These are phyloP conservation scores for Trichoderma virens DNA, from an alignment of 495 filamentous ascomycete species.

Conservation along the genomic window DNA sequence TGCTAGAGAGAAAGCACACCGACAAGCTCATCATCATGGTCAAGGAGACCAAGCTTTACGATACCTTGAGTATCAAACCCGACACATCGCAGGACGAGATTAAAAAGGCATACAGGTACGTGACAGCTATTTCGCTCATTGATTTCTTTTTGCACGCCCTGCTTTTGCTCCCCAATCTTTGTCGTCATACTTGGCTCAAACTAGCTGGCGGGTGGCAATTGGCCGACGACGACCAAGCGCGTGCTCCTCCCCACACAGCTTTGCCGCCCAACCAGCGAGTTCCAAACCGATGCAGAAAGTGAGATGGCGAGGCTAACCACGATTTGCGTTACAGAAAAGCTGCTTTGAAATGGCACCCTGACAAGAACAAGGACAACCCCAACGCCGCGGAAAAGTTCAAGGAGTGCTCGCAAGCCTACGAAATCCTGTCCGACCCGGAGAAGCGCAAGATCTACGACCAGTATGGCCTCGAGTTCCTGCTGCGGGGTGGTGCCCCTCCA, in stretches of 20 bases:
- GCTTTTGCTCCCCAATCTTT: slow-evolving; percentile 11
- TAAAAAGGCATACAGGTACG: slow-evolving; percentile 91
- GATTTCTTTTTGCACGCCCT: background rate
- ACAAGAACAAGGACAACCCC: slow-evolving; percentile 94
- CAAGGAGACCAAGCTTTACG: slow-evolving; percentile 80
- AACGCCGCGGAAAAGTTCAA: slow-evolving; percentile 83
- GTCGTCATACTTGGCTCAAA: background rate
- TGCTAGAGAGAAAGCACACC: background rate
- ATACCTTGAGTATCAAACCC: slow-evolving; percentile 65
- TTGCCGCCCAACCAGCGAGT: background rate
- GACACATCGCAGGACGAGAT: slow-evolving; percentile 85
- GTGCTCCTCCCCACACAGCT: background rate
- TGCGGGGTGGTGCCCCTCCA: slow-evolving; percentile 75
- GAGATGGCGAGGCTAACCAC: slow-evolving; percentile 14
- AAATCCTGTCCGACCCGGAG: slow-evolving; percentile 94
- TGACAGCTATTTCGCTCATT: slow-evolving; percentile 9
- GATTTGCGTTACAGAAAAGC: slow-evolving; percentile 53
- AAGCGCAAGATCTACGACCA: slow-evolving; percentile 95
- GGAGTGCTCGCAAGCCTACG: slow-evolving; percentile 93
- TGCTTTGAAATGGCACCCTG: slow-evolving; percentile 88
- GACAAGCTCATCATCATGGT: slow-evolving; percentile 50
- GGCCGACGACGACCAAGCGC: background rate
- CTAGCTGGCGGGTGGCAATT: slow-evolving; percentile 8
- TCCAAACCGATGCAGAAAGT: background rate
- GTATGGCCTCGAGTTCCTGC: slow-evolving; percentile 85